Base-by-base conservation (phyloP, 1,284 basidiomycete genomes). In the Moesziomyces parantarcticus region DNA sequence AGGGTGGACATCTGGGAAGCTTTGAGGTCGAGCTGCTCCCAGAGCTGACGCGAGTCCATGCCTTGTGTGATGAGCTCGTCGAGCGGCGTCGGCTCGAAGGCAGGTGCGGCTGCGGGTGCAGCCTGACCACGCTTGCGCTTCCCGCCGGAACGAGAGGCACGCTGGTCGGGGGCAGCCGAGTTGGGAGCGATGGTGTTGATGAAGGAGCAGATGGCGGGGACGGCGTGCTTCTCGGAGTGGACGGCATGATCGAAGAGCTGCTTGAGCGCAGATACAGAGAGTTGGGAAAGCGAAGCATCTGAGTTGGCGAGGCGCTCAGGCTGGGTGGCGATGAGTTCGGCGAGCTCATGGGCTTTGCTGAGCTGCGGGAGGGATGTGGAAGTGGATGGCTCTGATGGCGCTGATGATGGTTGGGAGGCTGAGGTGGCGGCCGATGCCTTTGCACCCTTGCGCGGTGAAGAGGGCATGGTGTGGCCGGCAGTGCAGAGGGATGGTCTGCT, bases 41-140 rank as follows among this genome's bases (percentile, higher is more conserved):
- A 99, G 25, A 98, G 86, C 84, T 97, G 94, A 60, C 93, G 92
- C 22, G 89, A 88, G 75, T 90, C 90, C 89, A 97, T 91, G n/a
- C 88, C 90, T n/a, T 93, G 89, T 13, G 90, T 87, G 63, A 90
- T 91, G 21, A 98, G 88, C 51, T 88, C 88, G 2, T 88, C 85
- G 3, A 97, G 85, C 5, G 93, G 93, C 0, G 94, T 96, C 48
- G 87, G 86, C 44, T 88, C 85, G 50, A 92, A 87, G 20, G 86
- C 76, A n/a, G 80, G 41, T 81, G 81, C 58, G 16, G 45, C 36
- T 14, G 36, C 43, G 18, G 40, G 81, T 43, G 83, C 50, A 48
- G 59, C 25, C 16, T 73, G 48, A 1, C 70, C 75, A 23, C 77
- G 63, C 47, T 80, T 68, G 51, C 75, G 72, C 66, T 79, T 75